phyloP scores from a whole-genome alignment of 2,329 filamentous ascomycete genomes.

The Pseudonectria foliicola region DNA sequence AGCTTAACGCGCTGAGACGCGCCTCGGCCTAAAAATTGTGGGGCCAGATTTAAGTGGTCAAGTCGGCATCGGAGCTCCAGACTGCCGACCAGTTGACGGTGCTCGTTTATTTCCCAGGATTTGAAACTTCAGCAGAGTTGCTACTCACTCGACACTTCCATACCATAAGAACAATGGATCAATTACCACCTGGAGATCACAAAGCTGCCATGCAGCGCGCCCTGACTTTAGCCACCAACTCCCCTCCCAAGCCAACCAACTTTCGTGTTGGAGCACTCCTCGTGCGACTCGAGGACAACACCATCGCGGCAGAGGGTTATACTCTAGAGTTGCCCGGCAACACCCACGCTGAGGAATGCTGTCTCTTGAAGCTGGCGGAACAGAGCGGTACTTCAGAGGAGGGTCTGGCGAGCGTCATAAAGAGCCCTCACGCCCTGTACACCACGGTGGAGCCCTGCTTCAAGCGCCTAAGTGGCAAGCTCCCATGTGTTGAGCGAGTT shows the following conservation, averaged over 20 bases:
- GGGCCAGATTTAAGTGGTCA: background rate
- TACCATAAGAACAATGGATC: constrained; percentile 11
- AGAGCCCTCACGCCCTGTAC: constrained; percentile 52
- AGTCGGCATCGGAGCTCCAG: background rate
- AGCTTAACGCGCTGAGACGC: too few relatives aligned
- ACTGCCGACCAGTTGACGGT: background rate
- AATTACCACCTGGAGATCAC: constrained; percentile 33
- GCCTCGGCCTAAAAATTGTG: background rate
- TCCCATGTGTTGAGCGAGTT: constrained; percentile 74
- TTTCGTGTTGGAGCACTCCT: constrained; percentile 94
- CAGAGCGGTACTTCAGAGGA: constrained; percentile 45
- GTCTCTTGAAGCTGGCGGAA: constrained; percentile 64
- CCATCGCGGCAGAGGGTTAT: constrained; percentile 73
- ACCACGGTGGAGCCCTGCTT: constrained; percentile 90
- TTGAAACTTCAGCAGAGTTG: too few relatives aligned
- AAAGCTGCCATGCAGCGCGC: constrained; percentile 58
- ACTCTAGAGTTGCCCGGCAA: constrained; percentile 87
- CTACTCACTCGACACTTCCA: too few relatives aligned
- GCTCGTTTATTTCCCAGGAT: too few relatives aligned
- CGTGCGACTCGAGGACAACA: constrained; percentile 48
- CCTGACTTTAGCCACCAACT: constrained; percentile 67
- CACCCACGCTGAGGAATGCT: constrained; percentile 94
- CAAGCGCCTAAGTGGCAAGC: constrained; percentile 64
- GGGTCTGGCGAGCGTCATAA: constrained; percentile 37
- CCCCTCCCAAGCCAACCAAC: constrained; percentile 81